phyloP scores from a whole-genome alignment of 805 yeast genomes.

The Candida argentea region DNA sequence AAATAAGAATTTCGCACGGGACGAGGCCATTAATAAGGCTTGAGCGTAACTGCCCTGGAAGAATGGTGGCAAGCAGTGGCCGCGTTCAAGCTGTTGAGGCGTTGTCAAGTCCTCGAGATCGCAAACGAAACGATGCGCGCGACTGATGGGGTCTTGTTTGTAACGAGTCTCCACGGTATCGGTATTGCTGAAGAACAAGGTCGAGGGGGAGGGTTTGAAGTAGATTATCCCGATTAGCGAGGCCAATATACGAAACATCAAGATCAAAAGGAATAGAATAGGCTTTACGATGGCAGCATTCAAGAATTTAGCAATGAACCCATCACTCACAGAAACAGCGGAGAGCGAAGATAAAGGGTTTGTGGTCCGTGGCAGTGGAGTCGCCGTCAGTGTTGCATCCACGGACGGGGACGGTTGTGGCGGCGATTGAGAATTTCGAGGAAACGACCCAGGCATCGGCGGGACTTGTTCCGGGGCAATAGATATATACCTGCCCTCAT shows the following conservation, averaged over 20 bases:
- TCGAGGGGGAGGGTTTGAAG: constrained; percentile 6
- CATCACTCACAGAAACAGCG: too few species aligned
- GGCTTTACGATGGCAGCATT: too few species aligned
- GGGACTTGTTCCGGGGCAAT: too few species aligned
- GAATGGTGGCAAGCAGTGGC: constrained; percentile 30
- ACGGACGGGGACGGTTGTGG: too few species aligned
- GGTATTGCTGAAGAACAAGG: background rate
- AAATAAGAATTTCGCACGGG: constrained; percentile 60
- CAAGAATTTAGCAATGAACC: too few species aligned
- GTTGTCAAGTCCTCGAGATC: constrained; percentile 39
- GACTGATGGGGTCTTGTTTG: constrained; percentile 38
- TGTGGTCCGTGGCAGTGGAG: too few species aligned
- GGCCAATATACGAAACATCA: constrained; percentile 14
- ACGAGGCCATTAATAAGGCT: constrained; percentile 62
- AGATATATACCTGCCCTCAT: too few species aligned
- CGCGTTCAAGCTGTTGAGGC: constrained; percentile 11
- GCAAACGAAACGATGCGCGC: constrained; percentile 41
- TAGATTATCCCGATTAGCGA: constrained; percentile 15
- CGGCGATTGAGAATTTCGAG: too few species aligned
- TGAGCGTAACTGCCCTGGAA: constrained; percentile 72
- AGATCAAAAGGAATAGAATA: constrained; percentile 12
- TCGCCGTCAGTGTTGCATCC: too few species aligned
- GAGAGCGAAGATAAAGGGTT: too few species aligned
- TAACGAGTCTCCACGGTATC: background rate
- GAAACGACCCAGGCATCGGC: too few species aligned